Base-by-base conservation (phyloP, 305 asterid genomes). In the Rubia balearica region DNA sequence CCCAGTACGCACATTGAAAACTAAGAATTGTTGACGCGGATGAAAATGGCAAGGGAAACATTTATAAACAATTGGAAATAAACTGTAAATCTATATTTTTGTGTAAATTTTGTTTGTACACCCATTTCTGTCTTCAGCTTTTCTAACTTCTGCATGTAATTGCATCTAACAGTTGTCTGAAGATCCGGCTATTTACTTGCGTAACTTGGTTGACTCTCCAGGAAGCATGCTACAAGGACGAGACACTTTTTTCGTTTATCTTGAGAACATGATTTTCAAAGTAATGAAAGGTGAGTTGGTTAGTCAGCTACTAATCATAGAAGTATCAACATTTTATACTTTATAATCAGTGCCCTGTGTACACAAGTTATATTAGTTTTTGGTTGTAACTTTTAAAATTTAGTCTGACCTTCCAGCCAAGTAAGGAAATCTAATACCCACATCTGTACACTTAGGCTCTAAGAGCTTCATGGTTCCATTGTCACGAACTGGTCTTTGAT, bases 211-310 rank as follows among this genome's bases (percentile, higher is more conserved):
- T 65, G 73, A 81, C 63, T 81, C 97, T 48, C 96, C 93, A 5
- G 86, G 93, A 78, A 91, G 81, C 80, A 70, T 85, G 84, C 83
- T 94, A 70, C 80, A 77, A 27, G 90, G 96, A 75, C 87, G 90
- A 77, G 96, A 89, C 78, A 80, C 85, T 57, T 88, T 94, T 81
- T 89, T 78, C 69, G 83, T 91, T 70, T 79, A 83, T 81, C 80
- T 94, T 30, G 85, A 91, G 77, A 83, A 87, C 84, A 85, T 81
- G 93, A 88, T 88, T 7, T 88, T 85, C 68, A 89, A 88, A 43
- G 85, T 89, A 75, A 67, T 80, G 67, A 80, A 86, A 83, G 97
- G 99, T 94, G 45, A 61, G 84, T 73, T 75, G 49, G 70, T 74
- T 64, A 24, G 70, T 43, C 12, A 61, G 51, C 60, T 56, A 6